Base-by-base conservation (phyloP, 345 rosid genomes). In the Sisymbrium irio region DNA sequence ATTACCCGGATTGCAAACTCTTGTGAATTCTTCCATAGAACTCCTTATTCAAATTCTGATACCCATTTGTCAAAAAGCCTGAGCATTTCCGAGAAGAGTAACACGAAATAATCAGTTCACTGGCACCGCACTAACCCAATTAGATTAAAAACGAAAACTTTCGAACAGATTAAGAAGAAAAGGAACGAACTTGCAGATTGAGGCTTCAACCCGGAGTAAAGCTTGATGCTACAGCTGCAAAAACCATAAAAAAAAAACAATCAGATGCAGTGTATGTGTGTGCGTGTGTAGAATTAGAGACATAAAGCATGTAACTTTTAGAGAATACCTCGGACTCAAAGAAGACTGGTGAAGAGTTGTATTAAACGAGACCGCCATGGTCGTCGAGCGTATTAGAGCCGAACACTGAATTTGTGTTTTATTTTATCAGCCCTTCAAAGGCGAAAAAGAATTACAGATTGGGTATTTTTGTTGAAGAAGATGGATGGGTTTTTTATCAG, bases 1-100 rank as follows among this genome's bases (percentile, higher is more conserved):
- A 69, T 78, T 84, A 90, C 98, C 95, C 77, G 82, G 83, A 80
- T 9, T 75, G 86, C 33, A 90, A 85, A 81, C 90, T 90, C 86
- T 84, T 85, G 37, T 81, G 83, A 70, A 87, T 82, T 75, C 83
- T 87, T 30, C 87, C 79, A 75, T 81, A 88, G 67, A 93, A 87
- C 65, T 93, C 92, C 72, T 86, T 89, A 15, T 77, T 86, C 78
- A 84, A 33, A 71, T 83, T 88, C 73, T 91, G 90, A 67, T 85
- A 75, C 64, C 82, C 85, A 30, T 63, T 74, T 40, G 82, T 82
- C 65, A 79, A 84, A 40, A 82, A 32, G 59, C 84, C 96, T 89
- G 27, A 41, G 72, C 28, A 35, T 46, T 19, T 36, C 41, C 62
- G 25, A 64, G 2, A 45, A 68, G 58, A 51, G 47, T 41, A 40